Base-by-base conservation (phyloP, 306 rosid species). In the Quercus suber region DNA sequence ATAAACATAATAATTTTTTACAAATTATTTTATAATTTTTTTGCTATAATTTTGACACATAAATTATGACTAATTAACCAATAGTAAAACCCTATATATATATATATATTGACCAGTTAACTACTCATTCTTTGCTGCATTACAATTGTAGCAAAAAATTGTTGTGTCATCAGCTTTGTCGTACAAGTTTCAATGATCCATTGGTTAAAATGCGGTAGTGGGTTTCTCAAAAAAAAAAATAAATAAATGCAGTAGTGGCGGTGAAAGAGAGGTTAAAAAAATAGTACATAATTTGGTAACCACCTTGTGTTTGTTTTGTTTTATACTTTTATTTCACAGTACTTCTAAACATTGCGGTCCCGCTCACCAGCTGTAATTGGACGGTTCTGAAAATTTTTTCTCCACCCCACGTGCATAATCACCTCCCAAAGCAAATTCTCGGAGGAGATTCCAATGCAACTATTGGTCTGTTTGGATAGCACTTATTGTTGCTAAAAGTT, bases 381-480 rank as follows among this genome's bases (percentile, higher is more conserved):
- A 80, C 55, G 28, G 73, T 64, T 76, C 56, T 69, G 73, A 60
- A 82, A 71, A 79, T 78, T 78, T 64, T 23, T 70, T 78, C 78
- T 69, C 64, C 71, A 55, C 83, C 79, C 55, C 84, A 56, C 84
- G 53, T 78, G 76, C 75, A 80, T 60, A 49, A 61, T 79, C 81
- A 20, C 33, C 73, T 30, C 70, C 82, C 59, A 80, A 49, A 77
- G 80, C 80, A 69, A 87, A 83, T 79, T 25, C 33, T 79, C 55
- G 78, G 82, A 73, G 83, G 80, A 82, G 88, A 89, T 87, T 90
- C 90, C 87, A 23, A 92, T 76, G 82, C 78, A 41, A 41, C 3
- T 8, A 2, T 41, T n/a, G n/a, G n/a, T n/a, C n/a, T n/a, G n/a
- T n/a, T n/a, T n/a, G n/a, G n/a, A n/a, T n/a, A n/a, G n/a, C n/a